Evolutionary conservation across 768 basidiomycete species (phyloP).

Genomic region (Xanthoconium purpureum): DNA sequence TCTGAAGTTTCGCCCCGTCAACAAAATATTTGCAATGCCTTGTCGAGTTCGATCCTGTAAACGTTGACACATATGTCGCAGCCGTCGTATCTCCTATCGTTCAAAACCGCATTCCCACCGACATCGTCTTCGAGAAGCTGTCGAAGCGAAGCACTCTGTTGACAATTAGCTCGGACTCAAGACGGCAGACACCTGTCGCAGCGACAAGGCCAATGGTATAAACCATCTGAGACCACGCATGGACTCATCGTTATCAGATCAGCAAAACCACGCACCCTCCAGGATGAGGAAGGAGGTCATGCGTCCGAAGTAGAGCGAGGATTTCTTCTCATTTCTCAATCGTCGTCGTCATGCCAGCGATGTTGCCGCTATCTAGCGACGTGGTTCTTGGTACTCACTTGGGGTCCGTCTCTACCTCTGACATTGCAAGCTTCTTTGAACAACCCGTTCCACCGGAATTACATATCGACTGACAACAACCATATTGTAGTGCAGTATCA

Average conservation of each 20-base stretch:
- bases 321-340: slow-evolving; percentile 57
- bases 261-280: slow-evolving; percentile 48
- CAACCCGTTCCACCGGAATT: neutral
- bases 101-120: slow-evolving; percentile 60
- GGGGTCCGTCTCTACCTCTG: slow-evolving; percentile 70
- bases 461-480: slow-evolving; percentile 40
- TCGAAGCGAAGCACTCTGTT: slow-evolving; percentile 82
- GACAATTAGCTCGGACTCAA: slow-evolving; percentile 63
- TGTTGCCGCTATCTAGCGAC: slow-evolving; percentile 69
- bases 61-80: slow-evolving; percentile 62
- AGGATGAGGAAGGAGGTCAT: slow-evolving; percentile 74
- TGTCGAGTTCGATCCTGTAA: slow-evolving; percentile 69
- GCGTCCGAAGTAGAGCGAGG: slow-evolving; percentile 59
- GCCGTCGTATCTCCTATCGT: slow-evolving; percentile 64
- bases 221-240: slow-evolving; percentile 49
- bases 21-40: slow-evolving; percentile 62
- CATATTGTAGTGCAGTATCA: slow-evolving; percentile 43
- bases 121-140: slow-evolving; percentile 76
- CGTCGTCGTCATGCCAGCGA: slow-evolving; percentile 71
- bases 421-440: slow-evolving; percentile 1
- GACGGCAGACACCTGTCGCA: slow-evolving; percentile 60
- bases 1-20: slow-evolving; percentile 59
- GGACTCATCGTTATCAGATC: neutral
- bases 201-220: slow-evolving; percentile 67
- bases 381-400: slow-evolving; percentile 46